Base-by-base conservation (phyloP, 352 stramenopile species). In the Aphanomyces invadans region DNA sequence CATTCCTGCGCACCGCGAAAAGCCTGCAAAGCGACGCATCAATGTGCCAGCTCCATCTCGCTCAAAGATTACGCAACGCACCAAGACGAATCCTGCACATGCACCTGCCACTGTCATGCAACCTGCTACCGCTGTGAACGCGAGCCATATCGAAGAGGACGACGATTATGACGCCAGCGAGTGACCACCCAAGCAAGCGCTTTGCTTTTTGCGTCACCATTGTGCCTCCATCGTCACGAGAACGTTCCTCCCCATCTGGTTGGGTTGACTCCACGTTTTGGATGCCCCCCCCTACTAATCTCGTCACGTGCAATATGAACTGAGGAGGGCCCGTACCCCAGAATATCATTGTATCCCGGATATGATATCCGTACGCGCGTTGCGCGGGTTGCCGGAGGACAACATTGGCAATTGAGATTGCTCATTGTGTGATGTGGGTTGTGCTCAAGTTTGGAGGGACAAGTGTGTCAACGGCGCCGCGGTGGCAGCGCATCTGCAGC, bases 401-500 rank as follows among this genome's bases (percentile, higher is more conserved):
- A 45, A 17, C 17, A 17, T 9, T 45, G 38, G 38, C 9, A 17
- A n/a, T n/a, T n/a, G n/a, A n/a, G n/a, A n/a, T n/a, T n/a, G n/a
- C n/a, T n/a, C n/a, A n/a, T n/a, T n/a, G n/a, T n/a, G n/a, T n/a
- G 38, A 62, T 62, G 52, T 95, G 87, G 87, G 77, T 94, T 39
- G 87, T 95, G 70, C 83, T 92, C 72, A 95, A 95, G 73, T 95
- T 95, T 54, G 87, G 87, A 54, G 87, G 87, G 73, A 95, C 87
- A 39, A 94, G 85, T 67, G 87, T 95, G 54, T 92, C 85, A 11
- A 92, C 83, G 4, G 76, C 77, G 12, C 74, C 74, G 62, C 83
- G 83, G 56, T 95, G 86, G 86, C 78, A 71, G 33, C 82, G 78
- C 69, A 95, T 95, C 62, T 90, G 82, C 67, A 69, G 79, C 28